Evolutionary conservation across 345 rosid genomes (phyloP), one percentile per base, ranked within the genome.

Genomic region (Camelina laxa): DNA sequence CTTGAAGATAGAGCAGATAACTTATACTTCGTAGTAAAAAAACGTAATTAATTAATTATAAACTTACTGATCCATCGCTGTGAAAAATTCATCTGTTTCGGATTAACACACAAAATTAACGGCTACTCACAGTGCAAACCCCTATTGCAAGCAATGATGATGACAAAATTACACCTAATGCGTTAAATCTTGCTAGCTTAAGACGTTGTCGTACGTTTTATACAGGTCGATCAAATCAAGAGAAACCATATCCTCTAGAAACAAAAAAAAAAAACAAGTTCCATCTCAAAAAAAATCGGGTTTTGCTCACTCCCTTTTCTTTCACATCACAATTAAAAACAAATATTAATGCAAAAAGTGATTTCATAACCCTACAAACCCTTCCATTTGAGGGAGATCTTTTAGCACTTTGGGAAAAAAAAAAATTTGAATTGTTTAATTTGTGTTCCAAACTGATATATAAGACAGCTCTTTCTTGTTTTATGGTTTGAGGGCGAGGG

Each of bases 401-500:
- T 72, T 47, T 67, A 48, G 60, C 45, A 66, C 65, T 57, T 58
- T 42, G 47, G 57, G 41, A 48, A 64, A 74, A 27, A 76, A 22
- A 33, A 76, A 22, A n/a, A n/a, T n/a, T 58, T 60, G 45, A 49
- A 58, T 59, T 27, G 66, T 76, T 70, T 64, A 27, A 14, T 56
- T 47, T 57, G 61, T 70, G 59, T 70, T 70, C 71, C 55, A 56
- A 67, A 47, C 19, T 65, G 22, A 41, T 44, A 36, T 27, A 27
- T 44, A 36, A 51, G 7, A 53, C 27, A 45, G 22, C 47, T 61
- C 36, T 47, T 24, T 36, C 22, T 36, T 36, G 8, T 48, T 62
- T 86, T 83, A 89, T 64, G 96, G 97, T 84, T 85, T 88, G 70
- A 91, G 90, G 49, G 90, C 89, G 33, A 91, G 75, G 13, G 96